Base-by-base conservation (phyloP, 805 yeast genomes). In the Dipodascus geniculatus region DNA sequence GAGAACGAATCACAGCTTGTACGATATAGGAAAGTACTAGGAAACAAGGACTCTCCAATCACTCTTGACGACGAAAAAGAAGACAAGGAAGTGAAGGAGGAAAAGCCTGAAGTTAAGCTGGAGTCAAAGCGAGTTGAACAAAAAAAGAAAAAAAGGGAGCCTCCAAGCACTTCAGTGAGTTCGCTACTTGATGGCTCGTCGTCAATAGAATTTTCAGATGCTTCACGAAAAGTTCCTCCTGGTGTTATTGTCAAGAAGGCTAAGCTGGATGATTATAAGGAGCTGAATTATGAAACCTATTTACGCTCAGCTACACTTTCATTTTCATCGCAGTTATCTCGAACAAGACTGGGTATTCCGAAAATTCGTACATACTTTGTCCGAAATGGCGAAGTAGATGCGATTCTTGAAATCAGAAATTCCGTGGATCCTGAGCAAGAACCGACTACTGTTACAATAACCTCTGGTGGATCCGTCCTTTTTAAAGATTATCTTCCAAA, bases 401-500 rank as follows among this genome's bases (percentile, higher is more conserved):
- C 56, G 8, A 60, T 59, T 22, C 66, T 91, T 38, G 88, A 85
- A 55, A 76, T 90, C 2, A 79, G 81, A 55, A 93, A 93, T 68
- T 97, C 96, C 1, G 75, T 81, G 23, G 95, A 95, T 0, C 80
- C 81, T 58, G 96, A 89, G 61, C 81, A 84, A 44, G 83, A 81
- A 55, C 98, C 99, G 0, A 80, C 96, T 0, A 74, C 89, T 48
- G 70, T 93, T 1, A 70, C 79, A 0, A 68, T 83, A 3, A 68
- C 78, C 2, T 78, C 78, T 55, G 76, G 75, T 56, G 75, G 76
- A n/a, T 81, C 78, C 57, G 81, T 81, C 53, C 68, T 87, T 3
- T 93, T 95, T 78, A 78, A 79, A 44, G 97, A 93, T 66, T 91
- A 87, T 62, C 68, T 90, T 2, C 96, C 97, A 0, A 79, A 80